A percentile compares a stretch with the other conserved stretches of the same genome.
Conservation (phyloP, 202 grass and related monocot genomes). For the Schoenoplectus tabernaemontani region DNA sequence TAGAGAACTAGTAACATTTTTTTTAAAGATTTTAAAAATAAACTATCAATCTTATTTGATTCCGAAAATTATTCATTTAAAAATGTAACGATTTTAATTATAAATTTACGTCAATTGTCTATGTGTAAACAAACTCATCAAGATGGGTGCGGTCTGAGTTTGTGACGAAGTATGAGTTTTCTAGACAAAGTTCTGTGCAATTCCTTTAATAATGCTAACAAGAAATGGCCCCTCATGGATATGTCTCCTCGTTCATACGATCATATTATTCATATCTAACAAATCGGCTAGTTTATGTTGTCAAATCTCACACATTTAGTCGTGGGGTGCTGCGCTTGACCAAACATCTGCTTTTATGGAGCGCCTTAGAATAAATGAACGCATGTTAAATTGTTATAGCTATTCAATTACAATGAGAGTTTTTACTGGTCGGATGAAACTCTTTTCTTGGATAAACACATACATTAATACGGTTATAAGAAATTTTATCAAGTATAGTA, state of each 20-base stretch:
- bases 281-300: constrained; percentile 5
- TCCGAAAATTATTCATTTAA: too few relatives aligned
- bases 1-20: too few relatives aligned
- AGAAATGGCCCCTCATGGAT: constrained; percentile 9
- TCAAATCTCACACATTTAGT: constrained; percentile 14
- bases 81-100: too few relatives aligned
- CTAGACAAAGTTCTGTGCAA: not conserved
- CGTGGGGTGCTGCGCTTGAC: constrained; percentile 7
- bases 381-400: not conserved
- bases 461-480: too few relatives aligned
- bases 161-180: not conserved
- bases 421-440: not conserved
- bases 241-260: not conserved
- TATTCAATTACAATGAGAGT: not conserved
- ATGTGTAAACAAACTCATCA: not conserved
- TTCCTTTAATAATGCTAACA: not conserved
- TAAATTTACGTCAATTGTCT: not conserved
- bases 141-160: not conserved
- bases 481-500: too few relatives aligned
- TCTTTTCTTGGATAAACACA: too few relatives aligned
- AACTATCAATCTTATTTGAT: too few relatives aligned
- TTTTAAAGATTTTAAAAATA: too few relatives aligned
- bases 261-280: not conserved
- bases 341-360: not conserved
- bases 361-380: not conserved